Evolutionary conservation across 2,329 filamentous ascomycete species (phyloP).

Genomic region (Cryphonectria radicalis): DNA sequence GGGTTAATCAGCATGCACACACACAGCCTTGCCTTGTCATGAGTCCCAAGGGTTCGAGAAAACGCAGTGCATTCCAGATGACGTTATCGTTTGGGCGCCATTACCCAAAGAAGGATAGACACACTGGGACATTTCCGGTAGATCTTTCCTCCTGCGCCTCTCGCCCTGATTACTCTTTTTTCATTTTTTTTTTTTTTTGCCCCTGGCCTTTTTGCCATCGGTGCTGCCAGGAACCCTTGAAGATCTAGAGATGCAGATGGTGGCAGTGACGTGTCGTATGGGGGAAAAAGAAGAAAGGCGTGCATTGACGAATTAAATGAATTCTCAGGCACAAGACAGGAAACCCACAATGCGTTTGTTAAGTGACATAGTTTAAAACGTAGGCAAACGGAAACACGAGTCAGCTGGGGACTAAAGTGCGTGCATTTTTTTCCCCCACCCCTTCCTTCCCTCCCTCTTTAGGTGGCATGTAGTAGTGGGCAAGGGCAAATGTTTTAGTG

Average conservation of each 20-base stretch:
- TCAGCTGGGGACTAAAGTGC: not conserved
- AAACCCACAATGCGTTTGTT: not conserved
- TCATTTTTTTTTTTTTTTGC: not conserved
- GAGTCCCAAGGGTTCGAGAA: not conserved
- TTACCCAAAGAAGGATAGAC: not conserved
- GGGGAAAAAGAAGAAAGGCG: not conserved
- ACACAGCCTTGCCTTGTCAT: not conserved
- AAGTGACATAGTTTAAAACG: not conserved
- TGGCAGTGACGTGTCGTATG: not conserved
- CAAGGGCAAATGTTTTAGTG: not conserved
- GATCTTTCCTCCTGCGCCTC: conserved; percentile 3
- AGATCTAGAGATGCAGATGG: not conserved
- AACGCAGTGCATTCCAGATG: not conserved
- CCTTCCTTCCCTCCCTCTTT: not conserved
- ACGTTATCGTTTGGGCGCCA: not conserved
- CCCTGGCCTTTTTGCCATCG: not conserved
- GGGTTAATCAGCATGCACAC: too few relatives aligned
- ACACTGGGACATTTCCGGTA: not conserved
- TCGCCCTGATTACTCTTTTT: not conserved
- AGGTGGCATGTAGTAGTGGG: not conserved
- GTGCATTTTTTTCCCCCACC: not conserved
- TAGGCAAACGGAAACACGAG: not conserved
- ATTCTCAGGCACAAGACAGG: not conserved
- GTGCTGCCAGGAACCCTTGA: not conserved
- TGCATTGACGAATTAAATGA: not conserved